Evolutionary conservation across 2,329 filamentous ascomycete species (phyloP), one percentile per base, ranked within the genome.

Genomic region (Chlorencoelia australis): DNA sequence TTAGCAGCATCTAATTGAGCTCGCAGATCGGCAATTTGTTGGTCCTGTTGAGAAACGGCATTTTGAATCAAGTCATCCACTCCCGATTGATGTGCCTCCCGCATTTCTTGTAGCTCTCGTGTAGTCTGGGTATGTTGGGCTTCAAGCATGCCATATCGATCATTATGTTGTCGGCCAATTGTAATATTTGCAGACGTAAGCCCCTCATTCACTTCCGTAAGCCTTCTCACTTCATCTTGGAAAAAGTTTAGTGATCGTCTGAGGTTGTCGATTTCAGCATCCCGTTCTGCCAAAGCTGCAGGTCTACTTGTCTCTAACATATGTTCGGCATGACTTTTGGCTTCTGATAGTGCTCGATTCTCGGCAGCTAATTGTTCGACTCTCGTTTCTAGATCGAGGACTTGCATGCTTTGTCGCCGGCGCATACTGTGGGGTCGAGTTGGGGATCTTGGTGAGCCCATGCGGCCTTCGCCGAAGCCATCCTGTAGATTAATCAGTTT

Each of bases 331-430:
- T 74, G 73, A 35, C 70, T 61, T 50, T 80, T 80, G 30, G 83
- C 80, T 32, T 88, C 80, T 49, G 75, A 70, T 18, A 98, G 75
- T 44, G 76, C 66, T 39, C 80, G 78, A 56, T 96, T 96, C 59
- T 98, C 89, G 15, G 80, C 77, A 26, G 82, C 68, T 46, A 98
- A 69, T 59, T 89, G 81, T 50, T 95, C 86, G 51, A 98, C 73
- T 53, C 74, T 77, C 42, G 75, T 70, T 66, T 96, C 87, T 56
- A 98, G 78, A 53, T 98, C 89, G 43, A 96, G 78, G 37, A 89
- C 78, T 64, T 96, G 89, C 79, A 96, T 89, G 70, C 89, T 96
- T 63, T 94, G 91, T 57, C 89, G 84, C 58, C 89, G 88, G 52
- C 89, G 88, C 74, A 98, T 83, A 68, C 87, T 95, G 56, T 88